Percentiles rank a stretch among this genome's conserved stretches.
phyloP scores from a whole-genome alignment of 2,329 filamentous ascomycete species.

The Endothia cerciana region DNA sequence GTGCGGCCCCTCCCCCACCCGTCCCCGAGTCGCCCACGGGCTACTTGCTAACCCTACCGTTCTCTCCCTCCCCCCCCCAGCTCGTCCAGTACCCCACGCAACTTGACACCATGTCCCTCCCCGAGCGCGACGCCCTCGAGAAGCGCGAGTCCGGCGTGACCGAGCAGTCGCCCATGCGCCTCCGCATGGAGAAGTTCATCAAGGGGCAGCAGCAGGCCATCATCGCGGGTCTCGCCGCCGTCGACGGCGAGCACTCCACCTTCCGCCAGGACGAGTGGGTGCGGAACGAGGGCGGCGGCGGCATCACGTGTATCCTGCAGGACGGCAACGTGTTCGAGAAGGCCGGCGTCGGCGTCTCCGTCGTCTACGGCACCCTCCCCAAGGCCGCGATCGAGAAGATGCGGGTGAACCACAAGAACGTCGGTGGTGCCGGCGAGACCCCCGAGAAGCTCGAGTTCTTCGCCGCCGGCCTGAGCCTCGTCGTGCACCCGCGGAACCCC shows the following conservation, averaged over 20 bases:
- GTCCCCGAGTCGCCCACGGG: not conserved
- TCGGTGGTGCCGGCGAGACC: conserved; percentile 63
- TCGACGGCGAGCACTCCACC: conserved; percentile 70
- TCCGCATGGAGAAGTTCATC: conserved; percentile 97
- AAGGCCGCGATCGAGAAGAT: conserved; percentile 89
- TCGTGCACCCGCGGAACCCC: conserved; percentile 91
- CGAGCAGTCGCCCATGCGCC: conserved; percentile 86
- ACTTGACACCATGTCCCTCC: conserved; percentile 72
- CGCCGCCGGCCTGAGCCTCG: conserved; percentile 88
- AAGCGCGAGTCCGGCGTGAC: conserved; percentile 79
- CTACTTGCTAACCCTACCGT: not conserved
- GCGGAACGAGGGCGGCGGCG: conserved; percentile 85
- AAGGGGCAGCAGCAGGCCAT: conserved; percentile 91
- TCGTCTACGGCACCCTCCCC: conserved; percentile 91
- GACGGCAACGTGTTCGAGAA: conserved; percentile 98
- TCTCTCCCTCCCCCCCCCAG: conserved; percentile 37
- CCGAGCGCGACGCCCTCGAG: conserved; percentile 79
- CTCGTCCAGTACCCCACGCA: conserved; percentile 46
- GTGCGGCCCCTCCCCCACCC: conserved; percentile 42
- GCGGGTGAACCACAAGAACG: conserved; percentile 91
- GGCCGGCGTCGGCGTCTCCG: conserved; percentile 90
- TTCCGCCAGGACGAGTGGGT: conserved; percentile 89
- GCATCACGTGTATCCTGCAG: conserved; percentile 92
- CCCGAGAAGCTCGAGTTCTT: conserved; percentile 91
- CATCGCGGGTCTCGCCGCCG: conserved; percentile 76